Evolutionary conservation across 371 early-diverging fungal species (phyloP).

Genomic region (Mucor irregularis): DNA sequence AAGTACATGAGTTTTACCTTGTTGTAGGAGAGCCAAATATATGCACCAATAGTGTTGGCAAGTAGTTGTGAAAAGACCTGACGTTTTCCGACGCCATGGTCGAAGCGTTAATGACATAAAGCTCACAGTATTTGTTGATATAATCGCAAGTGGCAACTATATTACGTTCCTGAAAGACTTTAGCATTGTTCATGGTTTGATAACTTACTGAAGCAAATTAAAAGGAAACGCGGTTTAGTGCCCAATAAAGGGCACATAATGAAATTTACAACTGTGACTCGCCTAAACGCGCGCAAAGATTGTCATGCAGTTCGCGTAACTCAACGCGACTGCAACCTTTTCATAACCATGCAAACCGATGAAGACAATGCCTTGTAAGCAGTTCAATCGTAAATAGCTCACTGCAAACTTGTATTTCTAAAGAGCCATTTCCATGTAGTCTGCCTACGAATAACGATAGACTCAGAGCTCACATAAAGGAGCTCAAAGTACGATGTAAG

Average conservation of each 20-base stretch:
- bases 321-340: too few species aligned
- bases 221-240: too few species aligned
- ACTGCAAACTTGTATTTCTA: too few species aligned
- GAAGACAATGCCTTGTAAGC: background rate
- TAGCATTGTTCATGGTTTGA: conserved; percentile 9
- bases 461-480: conserved; percentile 14
- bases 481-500: conserved; percentile 12
- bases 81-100: background rate
- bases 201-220: too few species aligned
- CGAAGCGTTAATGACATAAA: background rate
- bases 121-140: conserved; percentile 13
- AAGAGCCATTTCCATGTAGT: too few species aligned
- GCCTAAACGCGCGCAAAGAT: too few species aligned
- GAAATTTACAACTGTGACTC: too few species aligned
- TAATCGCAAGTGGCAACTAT: conserved; percentile 11
- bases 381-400: too few species aligned
- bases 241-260: too few species aligned
- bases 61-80: conserved; percentile 8
- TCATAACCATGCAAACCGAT: too few species aligned
- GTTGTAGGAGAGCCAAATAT: conserved; percentile 40
- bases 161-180: conserved; percentile 12
- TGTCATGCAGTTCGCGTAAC: too few species aligned
- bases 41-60: conserved; percentile 30
- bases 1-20: conserved; percentile 24
- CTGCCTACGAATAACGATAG: conserved; percentile 9